Conservation (phyloP, 768 basidiomycete species). For the Amanita jacksonii region DNA sequence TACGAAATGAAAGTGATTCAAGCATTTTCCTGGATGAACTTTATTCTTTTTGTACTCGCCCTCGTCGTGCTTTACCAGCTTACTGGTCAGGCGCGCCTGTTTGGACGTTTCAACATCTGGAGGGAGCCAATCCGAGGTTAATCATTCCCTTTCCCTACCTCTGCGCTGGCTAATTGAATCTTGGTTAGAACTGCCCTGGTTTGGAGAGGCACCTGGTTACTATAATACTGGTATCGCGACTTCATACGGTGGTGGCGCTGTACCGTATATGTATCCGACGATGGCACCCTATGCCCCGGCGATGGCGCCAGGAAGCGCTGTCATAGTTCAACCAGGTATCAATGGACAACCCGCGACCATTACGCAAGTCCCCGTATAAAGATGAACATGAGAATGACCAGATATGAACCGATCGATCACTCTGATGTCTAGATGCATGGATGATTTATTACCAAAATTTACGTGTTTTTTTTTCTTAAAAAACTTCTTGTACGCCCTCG, state of each 20-base stretch:
- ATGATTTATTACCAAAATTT: background rate
- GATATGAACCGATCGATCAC: background rate
- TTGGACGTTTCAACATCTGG: slow-evolving; percentile 49
- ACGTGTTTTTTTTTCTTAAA: background rate
- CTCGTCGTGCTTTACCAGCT: slow-evolving; percentile 49
- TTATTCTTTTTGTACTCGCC: slow-evolving; percentile 36
- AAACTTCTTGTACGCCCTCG: background rate
- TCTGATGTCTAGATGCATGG: background rate
- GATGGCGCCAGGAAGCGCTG: slow-evolving; percentile 42
- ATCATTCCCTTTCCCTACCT: background rate
- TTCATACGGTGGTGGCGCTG: slow-evolving; percentile 26
- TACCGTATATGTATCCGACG: slow-evolving; percentile 15
- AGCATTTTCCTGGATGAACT: slow-evolving; percentile 71
- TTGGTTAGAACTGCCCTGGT: slow-evolving; percentile 60
- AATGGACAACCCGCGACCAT: slow-evolving; percentile 54
- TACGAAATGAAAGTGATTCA: slow-evolving; percentile 75
- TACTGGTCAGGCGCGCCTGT: slow-evolving; percentile 41
- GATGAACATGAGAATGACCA: no score
- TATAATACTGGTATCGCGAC: slow-evolving; percentile 29
- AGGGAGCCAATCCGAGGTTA: slow-evolving; percentile 44
- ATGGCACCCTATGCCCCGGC: slow-evolving; percentile 15
- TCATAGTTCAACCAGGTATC: slow-evolving; percentile 58
- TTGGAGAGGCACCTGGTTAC: slow-evolving; percentile 60
- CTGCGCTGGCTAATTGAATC: background rate
- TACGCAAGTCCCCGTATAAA: slow-evolving; percentile 37